Conservation (phyloP, 1,284 basidiomycete species). For the Puccinia polysora region DNA sequence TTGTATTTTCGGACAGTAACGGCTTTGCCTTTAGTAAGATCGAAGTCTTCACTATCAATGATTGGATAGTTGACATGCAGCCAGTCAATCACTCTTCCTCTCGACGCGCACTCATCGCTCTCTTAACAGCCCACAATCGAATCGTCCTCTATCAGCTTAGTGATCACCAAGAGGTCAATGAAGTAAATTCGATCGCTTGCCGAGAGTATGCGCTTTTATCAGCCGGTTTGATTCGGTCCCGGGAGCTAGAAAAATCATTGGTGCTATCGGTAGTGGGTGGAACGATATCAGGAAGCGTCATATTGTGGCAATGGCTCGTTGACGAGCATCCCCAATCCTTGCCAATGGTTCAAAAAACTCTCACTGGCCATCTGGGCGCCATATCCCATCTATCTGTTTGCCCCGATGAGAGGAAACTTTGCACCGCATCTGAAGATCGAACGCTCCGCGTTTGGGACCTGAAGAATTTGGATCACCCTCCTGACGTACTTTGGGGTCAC, state of each 20-base stretch:
- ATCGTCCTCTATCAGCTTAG: not conserved
- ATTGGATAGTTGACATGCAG: slow-evolving; percentile 23
- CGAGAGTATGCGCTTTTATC: not conserved
- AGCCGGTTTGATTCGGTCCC: not conserved
- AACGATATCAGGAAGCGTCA: slow-evolving; percentile 6
- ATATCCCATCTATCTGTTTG: slow-evolving; percentile 1
- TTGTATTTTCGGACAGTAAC: not conserved
- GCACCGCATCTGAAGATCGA: slow-evolving; percentile 14
- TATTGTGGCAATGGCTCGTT: not conserved
- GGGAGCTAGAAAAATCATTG: not conserved
- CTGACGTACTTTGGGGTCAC: slow-evolving; percentile 3
- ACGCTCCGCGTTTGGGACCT: slow-evolving; percentile 14
- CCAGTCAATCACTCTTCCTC: not conserved
- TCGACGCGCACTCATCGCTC: not conserved
- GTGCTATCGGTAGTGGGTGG: not conserved
- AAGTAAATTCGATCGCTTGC: not conserved
- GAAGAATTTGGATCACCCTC: not conserved
- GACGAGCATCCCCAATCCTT: not conserved
- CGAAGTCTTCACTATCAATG: slow-evolving; percentile 6
- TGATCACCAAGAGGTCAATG: not conserved
- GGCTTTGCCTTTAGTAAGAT: not conserved
- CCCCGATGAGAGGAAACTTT: not conserved
- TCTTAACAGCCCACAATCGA: slow-evolving; percentile 13
- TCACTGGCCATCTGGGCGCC: slow-evolving; percentile 5
- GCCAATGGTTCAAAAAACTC: not conserved